These are phyloP conservation scores for Hemisphaericaspora nanyangensis DNA, from an alignment of 805 yeast species.

Conservation along the genomic window DNA sequence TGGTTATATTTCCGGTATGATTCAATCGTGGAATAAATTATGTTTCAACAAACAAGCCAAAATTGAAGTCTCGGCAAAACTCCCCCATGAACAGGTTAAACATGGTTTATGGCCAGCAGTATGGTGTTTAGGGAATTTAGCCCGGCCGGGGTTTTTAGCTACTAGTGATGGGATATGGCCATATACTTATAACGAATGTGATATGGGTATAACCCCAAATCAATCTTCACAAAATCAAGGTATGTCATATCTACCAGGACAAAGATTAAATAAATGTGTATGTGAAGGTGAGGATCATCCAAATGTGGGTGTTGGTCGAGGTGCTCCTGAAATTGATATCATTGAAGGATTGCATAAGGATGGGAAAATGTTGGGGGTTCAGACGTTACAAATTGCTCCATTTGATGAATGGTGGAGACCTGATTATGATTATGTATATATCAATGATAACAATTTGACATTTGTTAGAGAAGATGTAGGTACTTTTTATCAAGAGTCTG, in stretches of 20 bases:
- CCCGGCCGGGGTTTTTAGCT: slow-evolving; percentile 34
- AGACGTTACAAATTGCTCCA: slow-evolving; percentile 42
- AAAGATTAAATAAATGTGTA: slow-evolving; percentile 28
- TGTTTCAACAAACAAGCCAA: slow-evolving; percentile 30
- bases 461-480: slow-evolving; percentile 37
- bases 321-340: slow-evolving; percentile 31
- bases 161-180: slow-evolving; percentile 40
- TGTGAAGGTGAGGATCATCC: slow-evolving; percentile 37
- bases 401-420: slow-evolving; percentile 43
- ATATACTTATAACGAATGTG: slow-evolving; percentile 34
- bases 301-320: slow-evolving; percentile 32
- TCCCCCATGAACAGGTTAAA: slow-evolving; percentile 17
- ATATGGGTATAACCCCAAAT: slow-evolving; percentile 35
- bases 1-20: slow-evolving; percentile 31
- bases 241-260: slow-evolving; percentile 37
- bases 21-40: slow-evolving; percentile 33
- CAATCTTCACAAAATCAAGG: slow-evolving; percentile 37
- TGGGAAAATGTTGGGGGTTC: slow-evolving; percentile 19
- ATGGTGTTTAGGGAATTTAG: slow-evolving; percentile 38
- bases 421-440: slow-evolving; percentile 31
- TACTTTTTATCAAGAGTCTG: slow-evolving; percentile 37
- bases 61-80: slow-evolving; percentile 24
- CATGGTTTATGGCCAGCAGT: slow-evolving; percentile 37
- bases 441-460: slow-evolving; percentile 24
- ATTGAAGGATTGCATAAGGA: slow-evolving; percentile 18